Conservation (phyloP, 2,329 filamentous ascomycete species). For the Didymella sp. region DNA sequence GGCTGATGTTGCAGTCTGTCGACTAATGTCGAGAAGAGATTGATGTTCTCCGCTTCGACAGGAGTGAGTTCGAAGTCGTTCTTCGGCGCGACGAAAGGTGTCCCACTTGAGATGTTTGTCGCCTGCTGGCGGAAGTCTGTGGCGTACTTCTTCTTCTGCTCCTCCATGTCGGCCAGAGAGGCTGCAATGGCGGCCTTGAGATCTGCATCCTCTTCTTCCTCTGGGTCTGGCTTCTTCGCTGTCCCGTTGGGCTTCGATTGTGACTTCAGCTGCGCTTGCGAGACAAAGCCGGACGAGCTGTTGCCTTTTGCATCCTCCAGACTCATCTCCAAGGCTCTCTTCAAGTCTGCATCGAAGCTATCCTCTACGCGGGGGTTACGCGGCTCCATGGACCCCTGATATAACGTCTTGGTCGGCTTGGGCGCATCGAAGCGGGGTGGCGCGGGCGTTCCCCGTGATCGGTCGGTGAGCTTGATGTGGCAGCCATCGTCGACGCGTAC, state of each 20-base stretch:
- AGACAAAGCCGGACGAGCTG: conserved; percentile 72
- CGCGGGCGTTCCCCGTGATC: conserved; percentile 57
- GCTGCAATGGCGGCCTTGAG: conserved; percentile 94
- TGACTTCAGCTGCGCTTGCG: conserved; percentile 63
- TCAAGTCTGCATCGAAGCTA: conserved; percentile 92
- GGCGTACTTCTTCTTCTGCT: conserved; percentile 92
- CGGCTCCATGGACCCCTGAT: conserved; percentile 82
- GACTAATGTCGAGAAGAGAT: conserved; percentile 90
- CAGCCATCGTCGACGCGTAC: conserved; percentile 97
- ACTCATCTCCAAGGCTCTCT: conserved; percentile 94
- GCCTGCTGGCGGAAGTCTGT: conserved; percentile 79
- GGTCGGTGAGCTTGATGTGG: conserved; percentile 85
- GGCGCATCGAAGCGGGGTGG: conserved; percentile 57
- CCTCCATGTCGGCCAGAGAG: conserved; percentile 94
- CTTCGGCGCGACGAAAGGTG: conserved; percentile 68
- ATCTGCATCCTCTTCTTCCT: conserved; percentile 90
- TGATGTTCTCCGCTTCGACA: conserved; percentile 96
- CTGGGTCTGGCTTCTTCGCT: conserved; percentile 49
- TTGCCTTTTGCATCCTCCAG: conserved; percentile 87
- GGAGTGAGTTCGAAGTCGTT: conserved; percentile 94
- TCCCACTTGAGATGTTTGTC: conserved; percentile 61
- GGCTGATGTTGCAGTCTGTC: conserved; percentile 94
- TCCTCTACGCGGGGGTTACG: conserved; percentile 87
- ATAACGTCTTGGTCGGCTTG: conserved; percentile 65
- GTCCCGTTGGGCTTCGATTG: conserved; percentile 49